Percentiles rank a stretch among this genome's conserved stretches.
Conservation (phyloP, 495 filamentous ascomycete species). For the Neurospora tetrasperma region DNA sequence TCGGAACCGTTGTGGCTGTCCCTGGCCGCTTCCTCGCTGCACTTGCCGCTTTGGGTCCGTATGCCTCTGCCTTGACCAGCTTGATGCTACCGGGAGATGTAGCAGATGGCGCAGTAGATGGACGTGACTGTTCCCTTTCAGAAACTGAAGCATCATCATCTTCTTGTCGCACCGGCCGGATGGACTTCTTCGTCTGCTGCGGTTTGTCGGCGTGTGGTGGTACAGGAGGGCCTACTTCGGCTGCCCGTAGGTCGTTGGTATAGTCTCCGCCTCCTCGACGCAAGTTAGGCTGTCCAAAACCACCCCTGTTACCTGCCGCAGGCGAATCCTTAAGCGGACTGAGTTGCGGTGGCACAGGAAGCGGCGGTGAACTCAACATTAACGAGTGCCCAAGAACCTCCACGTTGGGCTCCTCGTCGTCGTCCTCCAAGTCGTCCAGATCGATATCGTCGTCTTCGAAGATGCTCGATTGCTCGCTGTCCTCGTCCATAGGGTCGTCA, state of each 20-base stretch:
- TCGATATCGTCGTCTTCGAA: slow-evolving; percentile 44
- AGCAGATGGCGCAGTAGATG: slow-evolving; percentile 2
- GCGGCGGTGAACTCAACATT: slow-evolving; percentile 24
- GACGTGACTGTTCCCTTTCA: neutral
- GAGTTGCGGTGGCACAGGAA: slow-evolving; percentile 30
- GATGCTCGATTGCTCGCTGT: slow-evolving; percentile 37
- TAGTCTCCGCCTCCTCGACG: neutral
- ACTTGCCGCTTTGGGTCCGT: neutral
- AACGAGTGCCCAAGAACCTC: slow-evolving; percentile 37
- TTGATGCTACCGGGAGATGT: slow-evolving; percentile 6
- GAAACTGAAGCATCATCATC: slow-evolving; percentile 1
- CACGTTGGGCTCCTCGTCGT: slow-evolving; percentile 37
- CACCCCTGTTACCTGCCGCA: slow-evolving; percentile 33
- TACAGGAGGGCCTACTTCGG: neutral
- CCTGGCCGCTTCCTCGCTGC: neutral
- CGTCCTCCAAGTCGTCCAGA: slow-evolving; percentile 39
- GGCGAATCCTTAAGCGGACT: slow-evolving; percentile 38
- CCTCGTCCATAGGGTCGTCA: slow-evolving; percentile 22
- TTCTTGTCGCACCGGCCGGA: slow-evolving; percentile 14
- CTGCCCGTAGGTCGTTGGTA: neutral
- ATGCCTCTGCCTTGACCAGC: slow-evolving; percentile 1
- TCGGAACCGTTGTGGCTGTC: neutral
- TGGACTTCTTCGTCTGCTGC: slow-evolving; percentile 19
- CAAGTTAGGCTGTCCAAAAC: neutral
- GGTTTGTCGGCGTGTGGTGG: slow-evolving; percentile 15